Base-by-base conservation (phyloP, 345 rosid species). In the Linum tenue region DNA sequence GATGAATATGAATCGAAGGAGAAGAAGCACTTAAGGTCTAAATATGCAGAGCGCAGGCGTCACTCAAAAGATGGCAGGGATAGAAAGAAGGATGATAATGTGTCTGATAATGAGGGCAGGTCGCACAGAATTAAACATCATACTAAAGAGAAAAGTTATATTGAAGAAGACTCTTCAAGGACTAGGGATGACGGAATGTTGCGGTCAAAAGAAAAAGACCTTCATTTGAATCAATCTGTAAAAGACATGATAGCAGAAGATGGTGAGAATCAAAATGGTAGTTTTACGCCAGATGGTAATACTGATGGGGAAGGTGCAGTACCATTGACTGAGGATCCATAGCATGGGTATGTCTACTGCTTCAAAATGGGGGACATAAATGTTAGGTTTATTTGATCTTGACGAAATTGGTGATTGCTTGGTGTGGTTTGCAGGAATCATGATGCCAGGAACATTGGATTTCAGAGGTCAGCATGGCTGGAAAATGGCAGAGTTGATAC, bases 21-120 rank as follows among this genome's bases (percentile, higher is more conserved):
- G 22, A 76, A 55, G 75, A 76, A 75, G 76, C 75, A 35, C 59
- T 78, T 81, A 4, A 75, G 72, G 74, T 77, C 85, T 55, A 80
- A 72, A 67, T 81, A 83, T 77, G 77, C 56, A 22, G 82, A 79
- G 48, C 72, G 51, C 56, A 74, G 65, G 63, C 72, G 69, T 44
- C 70, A 56, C 59, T 71, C 71, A 39, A 69, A 56, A 66, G 43
- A 63, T 76, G 59, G 67, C 61, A 75, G 60, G 48, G 68, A 56
- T 42, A 70, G 64, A 55, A 60, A 56, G 44, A 68, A 62, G 65
- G 72, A 68, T 68, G 72, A 65, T 65, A 70, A 59, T 59, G 59
- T 66, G 51, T 62, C 37, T 50, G 63, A 38, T 71, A 11, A 16
- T 43, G 43, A 16, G 15, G 22, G 2, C 2, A 12, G 60, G 38